Evolutionary conservation across 1,139 yeast genomes (phyloP), one percentile per base, ranked within the genome.

Genomic region (Protomyces pachydermus): DNA sequence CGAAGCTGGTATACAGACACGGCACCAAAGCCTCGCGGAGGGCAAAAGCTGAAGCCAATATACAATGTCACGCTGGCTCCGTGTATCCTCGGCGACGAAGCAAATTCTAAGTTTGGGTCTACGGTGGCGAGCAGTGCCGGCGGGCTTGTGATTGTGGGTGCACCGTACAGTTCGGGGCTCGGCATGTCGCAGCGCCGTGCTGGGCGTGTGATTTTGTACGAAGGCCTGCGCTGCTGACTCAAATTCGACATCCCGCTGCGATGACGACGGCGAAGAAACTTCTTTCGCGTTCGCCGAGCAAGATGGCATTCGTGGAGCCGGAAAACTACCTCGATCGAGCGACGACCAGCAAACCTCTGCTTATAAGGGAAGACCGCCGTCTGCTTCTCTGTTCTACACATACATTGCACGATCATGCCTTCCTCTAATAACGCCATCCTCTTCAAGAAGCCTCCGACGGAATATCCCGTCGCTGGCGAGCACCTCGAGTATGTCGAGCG

Each of bases 401-500:
- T 9, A 37, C 4, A 37, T 37, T 9, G 14, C 42, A 9, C 2
- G 3, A 42, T 42, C 48, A 42, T 42, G 48, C 48, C 48, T 42
- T 42, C 62, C 23, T 52, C 56, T 12, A 60, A 60, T 54, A 60
- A 60, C 23, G 58, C 64, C 25, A 14, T 60, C 58, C 54, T 54
- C 64, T 60, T 60, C 28, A 35, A 39, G 8, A 54, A 60, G 54
- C 54, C 39, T 5, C 64, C 64, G 1, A 60, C 58, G 2, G 64
- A 48, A 14, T 60, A 32, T 25, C 64, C 64, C 16, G 58, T 60
- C 25, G 54, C 56, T 5, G 64, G 56, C 16, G 65, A 65, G 56
- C 25, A 62, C 54, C 60, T 67, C 34, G 53, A 42, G 14, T 42
- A 60, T 16, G 66, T 48, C 32, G 37, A 67, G 28, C 55, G 67